Conservation (phyloP, 106 monocot genomes). For the Acanthochlamys bracteata region DNA sequence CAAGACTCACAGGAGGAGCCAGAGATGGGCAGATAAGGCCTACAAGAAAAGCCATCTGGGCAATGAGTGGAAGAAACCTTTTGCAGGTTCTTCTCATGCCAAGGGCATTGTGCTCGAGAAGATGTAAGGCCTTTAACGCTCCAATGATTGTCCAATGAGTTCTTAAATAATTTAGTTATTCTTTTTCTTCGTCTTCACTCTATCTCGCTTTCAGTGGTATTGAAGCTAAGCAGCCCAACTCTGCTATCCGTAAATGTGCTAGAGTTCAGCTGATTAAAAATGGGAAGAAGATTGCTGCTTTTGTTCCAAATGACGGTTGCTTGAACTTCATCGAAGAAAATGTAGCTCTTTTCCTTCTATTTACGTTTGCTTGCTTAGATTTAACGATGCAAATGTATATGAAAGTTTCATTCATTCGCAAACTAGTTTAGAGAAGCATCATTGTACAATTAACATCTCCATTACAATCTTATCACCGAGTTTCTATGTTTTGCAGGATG, state of each 20-base stretch:
- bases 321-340: conserved; percentile 59
- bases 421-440: too few species aligned
- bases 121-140: too few species aligned
- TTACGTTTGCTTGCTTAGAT: too few species aligned
- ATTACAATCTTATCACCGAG: too few species aligned
- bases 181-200: too few species aligned
- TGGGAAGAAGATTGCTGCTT: conserved; percentile 59
- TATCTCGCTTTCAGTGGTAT: too few species aligned
- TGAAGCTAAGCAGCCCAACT: conserved; percentile 60
- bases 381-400: too few species aligned
- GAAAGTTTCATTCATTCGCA: too few species aligned
- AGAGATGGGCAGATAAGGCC: conserved; percentile 69
- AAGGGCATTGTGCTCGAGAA: conserved; percentile 59
- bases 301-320: conserved; percentile 60
- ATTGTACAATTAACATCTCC: too few species aligned
- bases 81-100: conserved; percentile 72
- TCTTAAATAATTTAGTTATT: neutral
- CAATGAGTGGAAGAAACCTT: conserved; percentile 84
- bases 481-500: conserved; percentile 8
- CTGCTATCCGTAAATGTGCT: conserved; percentile 60
- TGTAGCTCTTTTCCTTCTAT: conserved; percentile 15
- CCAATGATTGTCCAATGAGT: too few species aligned
- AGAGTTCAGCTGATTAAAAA: conserved; percentile 57
- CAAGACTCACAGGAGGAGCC: conserved; percentile 67
- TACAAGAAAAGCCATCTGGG: conserved; percentile 83